These are phyloP conservation scores for Fusarium oligoseptatum DNA, from an alignment of 2,329 filamentous ascomycete species.

Conservation along the genomic window DNA sequence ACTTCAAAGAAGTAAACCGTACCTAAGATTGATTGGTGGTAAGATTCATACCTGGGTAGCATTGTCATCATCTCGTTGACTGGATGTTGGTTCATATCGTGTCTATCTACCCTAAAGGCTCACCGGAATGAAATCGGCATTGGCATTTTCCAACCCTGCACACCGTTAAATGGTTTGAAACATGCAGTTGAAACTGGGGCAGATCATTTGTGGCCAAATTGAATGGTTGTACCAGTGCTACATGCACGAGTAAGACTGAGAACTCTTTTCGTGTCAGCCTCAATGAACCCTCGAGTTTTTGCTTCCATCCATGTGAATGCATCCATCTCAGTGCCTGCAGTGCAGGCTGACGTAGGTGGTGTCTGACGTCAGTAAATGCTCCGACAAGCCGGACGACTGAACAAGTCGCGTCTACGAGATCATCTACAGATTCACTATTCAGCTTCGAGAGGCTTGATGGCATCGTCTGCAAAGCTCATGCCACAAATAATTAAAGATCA, in stretches of 20 bases:
- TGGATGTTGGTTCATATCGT: not conserved
- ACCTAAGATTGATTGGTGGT: not conserved
- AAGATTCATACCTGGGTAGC: not conserved
- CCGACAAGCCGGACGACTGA: not conserved
- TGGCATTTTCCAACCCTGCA: not conserved
- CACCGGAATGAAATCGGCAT: not conserved
- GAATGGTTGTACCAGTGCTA: not conserved
- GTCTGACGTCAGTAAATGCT: constrained; percentile 30
- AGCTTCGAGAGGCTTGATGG: not conserved
- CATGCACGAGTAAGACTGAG: not conserved
- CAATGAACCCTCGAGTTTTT: not conserved
- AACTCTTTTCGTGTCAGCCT: not conserved
- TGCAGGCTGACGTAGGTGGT: constrained; percentile 31
- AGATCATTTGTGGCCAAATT: not conserved
- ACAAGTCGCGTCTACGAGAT: not conserved
- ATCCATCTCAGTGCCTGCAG: not conserved
- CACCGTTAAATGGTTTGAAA: not conserved
- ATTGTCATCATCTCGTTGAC: not conserved
- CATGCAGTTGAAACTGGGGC: not conserved
- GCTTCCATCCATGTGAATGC: not conserved
- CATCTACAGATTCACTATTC: not conserved
- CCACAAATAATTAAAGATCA: constrained; percentile 2
- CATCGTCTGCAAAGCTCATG: not conserved
- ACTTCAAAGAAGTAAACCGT: not conserved
- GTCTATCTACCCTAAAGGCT: not conserved